A percentile compares a stretch with the other conserved stretches of the same genome.
Conservation (phyloP, 169 alveolate species). For the Babesia bovis region DNA sequence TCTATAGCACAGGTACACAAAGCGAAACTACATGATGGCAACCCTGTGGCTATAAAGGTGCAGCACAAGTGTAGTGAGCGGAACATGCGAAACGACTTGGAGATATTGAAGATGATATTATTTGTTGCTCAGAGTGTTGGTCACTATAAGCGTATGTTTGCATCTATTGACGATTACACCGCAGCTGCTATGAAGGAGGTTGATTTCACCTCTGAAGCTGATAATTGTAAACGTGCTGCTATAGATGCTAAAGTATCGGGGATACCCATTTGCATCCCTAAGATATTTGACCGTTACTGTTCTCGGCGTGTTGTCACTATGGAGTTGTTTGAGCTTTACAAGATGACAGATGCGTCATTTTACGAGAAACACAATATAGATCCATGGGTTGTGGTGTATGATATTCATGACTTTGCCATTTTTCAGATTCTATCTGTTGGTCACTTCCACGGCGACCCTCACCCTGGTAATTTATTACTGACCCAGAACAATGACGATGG, state of each 20-base stretch:
- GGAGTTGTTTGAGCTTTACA: slow-evolving; percentile 87
- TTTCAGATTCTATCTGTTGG: slow-evolving; percentile 78
- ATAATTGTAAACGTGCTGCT: slow-evolving; percentile 77
- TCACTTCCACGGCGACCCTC: slow-evolving; percentile 90
- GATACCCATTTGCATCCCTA: slow-evolving; percentile 80
- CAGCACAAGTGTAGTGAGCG: slow-evolving; percentile 82
- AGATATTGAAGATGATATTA: slow-evolving; percentile 70
- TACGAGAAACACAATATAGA: slow-evolving; percentile 68
- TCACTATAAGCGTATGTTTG: slow-evolving; percentile 73
- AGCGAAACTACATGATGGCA: slow-evolving; percentile 74
- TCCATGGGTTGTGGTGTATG: slow-evolving; percentile 54
- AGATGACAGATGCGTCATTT: slow-evolving; percentile 80
- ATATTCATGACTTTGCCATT: slow-evolving; percentile 73
- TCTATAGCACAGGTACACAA: slow-evolving; percentile 85
- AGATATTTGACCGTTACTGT: slow-evolving; percentile 75
- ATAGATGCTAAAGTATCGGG: slow-evolving; percentile 76
- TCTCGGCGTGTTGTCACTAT: slow-evolving; percentile 82
- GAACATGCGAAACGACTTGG: slow-evolving; percentile 75
- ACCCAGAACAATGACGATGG: slow-evolving; percentile 52
- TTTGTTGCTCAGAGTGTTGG: slow-evolving; percentile 79
- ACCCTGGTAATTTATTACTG: slow-evolving; percentile 87
- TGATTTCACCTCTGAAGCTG: slow-evolving; percentile 82
- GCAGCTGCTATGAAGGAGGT: slow-evolving; percentile 82
- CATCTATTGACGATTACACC: slow-evolving; percentile 86
- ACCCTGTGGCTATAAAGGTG: slow-evolving; percentile 77